These are phyloP conservation scores for Collybiopsis confluens DNA, from an alignment of 768 basidiomycete genomes.

Conservation along the genomic window DNA sequence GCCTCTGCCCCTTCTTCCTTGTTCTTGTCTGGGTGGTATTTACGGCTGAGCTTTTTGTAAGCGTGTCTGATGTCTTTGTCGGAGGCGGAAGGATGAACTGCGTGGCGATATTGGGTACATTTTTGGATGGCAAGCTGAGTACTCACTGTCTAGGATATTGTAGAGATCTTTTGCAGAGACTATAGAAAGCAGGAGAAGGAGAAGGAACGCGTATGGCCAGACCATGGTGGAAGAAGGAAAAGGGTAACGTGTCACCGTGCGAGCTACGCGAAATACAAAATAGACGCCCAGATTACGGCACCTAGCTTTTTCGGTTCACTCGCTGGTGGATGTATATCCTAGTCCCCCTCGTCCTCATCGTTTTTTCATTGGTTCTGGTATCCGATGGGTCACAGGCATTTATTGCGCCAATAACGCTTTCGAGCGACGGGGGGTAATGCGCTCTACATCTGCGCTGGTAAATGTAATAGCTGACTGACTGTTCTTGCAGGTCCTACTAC, in stretches of 20 bases:
- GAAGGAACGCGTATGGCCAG: constrained; percentile 18
- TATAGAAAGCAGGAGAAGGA: constrained; percentile 33
- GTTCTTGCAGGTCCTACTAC: constrained; percentile 57
- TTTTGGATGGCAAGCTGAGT: constrained; percentile 12
- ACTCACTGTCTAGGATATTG: constrained; percentile 77
- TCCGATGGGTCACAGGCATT: too few species aligned
- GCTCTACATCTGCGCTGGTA: too few species aligned
- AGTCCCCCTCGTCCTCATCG: neutral
- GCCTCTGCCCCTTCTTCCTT: constrained; percentile 77
- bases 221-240: neutral
- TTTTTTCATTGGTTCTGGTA: too few species aligned
- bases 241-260: neutral
- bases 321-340: too few species aligned
- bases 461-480: too few species aligned
- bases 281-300: neutral
- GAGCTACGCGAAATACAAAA: neutral
- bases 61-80: constrained; percentile 89
- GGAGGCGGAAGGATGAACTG: constrained; percentile 71
- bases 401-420: constrained; percentile 39
- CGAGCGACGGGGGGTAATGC: constrained; percentile 46
- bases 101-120: constrained; percentile 22
- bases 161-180: constrained; percentile 70
- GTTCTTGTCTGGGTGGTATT: constrained; percentile 96
- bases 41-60: constrained; percentile 85
- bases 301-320: too few species aligned